Conservation (phyloP, 1,284 basidiomycete species). For the Taiwanofungus camphoratus region DNA sequence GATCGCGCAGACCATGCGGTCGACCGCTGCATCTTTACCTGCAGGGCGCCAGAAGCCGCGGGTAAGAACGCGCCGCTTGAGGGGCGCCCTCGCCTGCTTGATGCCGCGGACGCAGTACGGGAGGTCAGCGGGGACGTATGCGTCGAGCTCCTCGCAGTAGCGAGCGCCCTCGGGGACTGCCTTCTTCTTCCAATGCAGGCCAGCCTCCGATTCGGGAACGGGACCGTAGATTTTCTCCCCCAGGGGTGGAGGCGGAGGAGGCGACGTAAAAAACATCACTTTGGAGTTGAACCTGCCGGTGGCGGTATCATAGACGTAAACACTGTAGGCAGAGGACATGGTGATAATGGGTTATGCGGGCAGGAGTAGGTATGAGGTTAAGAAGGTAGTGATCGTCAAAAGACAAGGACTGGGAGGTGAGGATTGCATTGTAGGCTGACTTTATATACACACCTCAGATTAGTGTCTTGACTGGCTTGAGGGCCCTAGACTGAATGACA, state of each 20-base stretch:
- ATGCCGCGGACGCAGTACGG: constrained; percentile 13
- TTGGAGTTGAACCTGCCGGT: not conserved
- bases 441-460: too few relatives aligned
- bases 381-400: too few relatives aligned
- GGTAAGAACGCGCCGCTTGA: constrained; percentile 5
- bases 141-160: constrained; percentile 14
- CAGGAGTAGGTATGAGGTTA: too few relatives aligned
- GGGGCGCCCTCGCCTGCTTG: constrained; percentile 5
- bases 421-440: too few relatives aligned
- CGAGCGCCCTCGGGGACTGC: constrained; percentile 7
- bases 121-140: constrained; percentile 8
- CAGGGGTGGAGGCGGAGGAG: not conserved
- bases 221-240: constrained; percentile 4
- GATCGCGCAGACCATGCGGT: constrained; percentile 7
- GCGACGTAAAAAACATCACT: not conserved
- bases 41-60: constrained; percentile 3
- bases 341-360: too few relatives aligned
- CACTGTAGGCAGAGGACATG: too few relatives aligned
- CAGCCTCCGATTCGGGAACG: not conserved
- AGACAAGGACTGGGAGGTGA: too few relatives aligned
- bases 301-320: not conserved
- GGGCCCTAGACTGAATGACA: too few relatives aligned
- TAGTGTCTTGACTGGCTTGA: too few relatives aligned
- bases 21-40: not conserved
- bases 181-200: not conserved